Evolutionary conservation across 768 basidiomycete genomes (phyloP), one percentile per base, ranked within the genome.

Genomic region (Tremella fuciformis): DNA sequence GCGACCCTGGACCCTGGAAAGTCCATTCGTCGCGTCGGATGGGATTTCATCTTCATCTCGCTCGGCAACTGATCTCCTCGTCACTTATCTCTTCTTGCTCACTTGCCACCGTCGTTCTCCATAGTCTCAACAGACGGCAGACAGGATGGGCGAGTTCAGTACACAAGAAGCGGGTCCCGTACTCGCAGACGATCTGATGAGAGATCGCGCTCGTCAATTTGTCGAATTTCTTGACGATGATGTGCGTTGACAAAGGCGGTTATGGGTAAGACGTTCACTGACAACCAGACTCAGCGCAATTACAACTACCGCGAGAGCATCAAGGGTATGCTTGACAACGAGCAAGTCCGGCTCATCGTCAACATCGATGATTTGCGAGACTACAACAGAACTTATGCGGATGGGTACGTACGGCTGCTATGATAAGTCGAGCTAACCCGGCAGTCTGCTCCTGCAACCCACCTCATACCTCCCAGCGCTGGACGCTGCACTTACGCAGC

Each of bases 281-380:
- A 47, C 50, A 13, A 49, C 3, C 40, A 81, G 70, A 74, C 70
- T 19, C 69, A 76, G 60, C 63, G 67, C 3, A 72, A 68, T 39
- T 77, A 78, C 66, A 89, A 89, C 77, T 93, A 94, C 81, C 84
- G 86, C 68, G 87, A 91, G 68, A 87, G 88, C 57, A 87, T 94
- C 64, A 81, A 83, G 46, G 84, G 85, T 66, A 85, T 97, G 85
- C 83, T 97, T 49, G 85, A 88, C 57, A 81, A 82, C 18, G 87
- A 88, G 69, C 85, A 87, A 73, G 86, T 89, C 71, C 85, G 96
- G 76, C 86, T 98, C 70, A 85, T 93, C 68, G 85, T 99, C 76
- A 98, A 96, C 77, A 83, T 98, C 67, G 93, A 98, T 77, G 91
- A 98, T 79, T 79, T 98, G 69, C 87, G 94, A 79, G 90, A 91